phyloP scores from a whole-genome alignment of 306 rosid species.

The Vigna mungo region DNA sequence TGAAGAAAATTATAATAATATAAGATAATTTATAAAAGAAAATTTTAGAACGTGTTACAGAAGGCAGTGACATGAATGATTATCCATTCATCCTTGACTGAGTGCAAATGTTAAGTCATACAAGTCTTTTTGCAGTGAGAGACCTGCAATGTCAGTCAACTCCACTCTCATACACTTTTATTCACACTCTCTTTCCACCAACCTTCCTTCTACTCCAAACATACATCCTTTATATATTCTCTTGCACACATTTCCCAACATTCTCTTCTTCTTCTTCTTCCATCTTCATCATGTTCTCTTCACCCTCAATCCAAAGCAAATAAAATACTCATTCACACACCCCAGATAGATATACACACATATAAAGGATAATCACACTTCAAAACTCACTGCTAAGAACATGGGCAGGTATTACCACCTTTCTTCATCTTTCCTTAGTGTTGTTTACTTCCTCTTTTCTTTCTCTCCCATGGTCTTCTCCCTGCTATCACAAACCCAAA shows the following conservation, averaged over 20 bases:
- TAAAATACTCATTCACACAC: not conserved
- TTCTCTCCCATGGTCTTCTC: constrained; percentile 59
- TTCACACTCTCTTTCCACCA: not conserved
- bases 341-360: not conserved
- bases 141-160: constrained; percentile 48
- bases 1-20: too few relatives aligned
- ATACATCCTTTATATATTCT: not conserved
- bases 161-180: constrained; percentile 33
- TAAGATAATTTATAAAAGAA: too few relatives aligned
- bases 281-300: not conserved
- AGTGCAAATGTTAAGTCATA: not conserved
- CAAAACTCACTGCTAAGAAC: constrained; percentile 25
- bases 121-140: constrained; percentile 16
- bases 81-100: not conserved
- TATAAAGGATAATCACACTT: constrained; percentile 13
- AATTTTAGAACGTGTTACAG: not conserved
- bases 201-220: constrained; percentile 17
- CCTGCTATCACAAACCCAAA: constrained; percentile 59
- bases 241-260: constrained; percentile 11
- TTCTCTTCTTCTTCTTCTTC: constrained; percentile 17
- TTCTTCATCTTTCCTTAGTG: constrained; percentile 26
- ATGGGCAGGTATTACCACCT: constrained; percentile 56
- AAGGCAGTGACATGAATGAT: not conserved
- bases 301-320: constrained; percentile 37
- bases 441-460: constrained; percentile 44